Conservation (phyloP, 768 basidiomycete genomes). For the Amanita jacksonii region DNA sequence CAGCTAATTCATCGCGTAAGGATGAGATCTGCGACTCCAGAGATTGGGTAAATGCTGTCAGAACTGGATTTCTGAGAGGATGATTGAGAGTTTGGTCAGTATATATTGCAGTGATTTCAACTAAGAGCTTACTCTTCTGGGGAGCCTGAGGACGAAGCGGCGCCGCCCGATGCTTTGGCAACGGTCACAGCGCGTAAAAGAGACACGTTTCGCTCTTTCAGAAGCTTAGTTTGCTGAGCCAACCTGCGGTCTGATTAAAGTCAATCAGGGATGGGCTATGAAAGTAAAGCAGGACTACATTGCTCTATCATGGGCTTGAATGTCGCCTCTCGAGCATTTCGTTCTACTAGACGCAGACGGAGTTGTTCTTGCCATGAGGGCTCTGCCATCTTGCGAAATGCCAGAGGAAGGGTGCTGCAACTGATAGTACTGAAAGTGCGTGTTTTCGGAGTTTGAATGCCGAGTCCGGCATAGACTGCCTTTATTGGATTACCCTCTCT, state of each 20-base stretch:
- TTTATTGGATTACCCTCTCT: constrained; percentile 9
- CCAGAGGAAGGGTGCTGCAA: constrained; percentile 1
- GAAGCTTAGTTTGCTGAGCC: constrained; percentile 83
- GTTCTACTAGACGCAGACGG: constrained; percentile 68
- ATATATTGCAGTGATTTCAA: not conserved
- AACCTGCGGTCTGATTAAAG: constrained; percentile 66
- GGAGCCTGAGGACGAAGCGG: constrained; percentile 51
- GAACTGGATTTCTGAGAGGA: constrained; percentile 64
- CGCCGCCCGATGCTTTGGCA: constrained; percentile 45
- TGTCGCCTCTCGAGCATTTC: constrained; percentile 74
- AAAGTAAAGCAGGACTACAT: constrained; percentile 44
- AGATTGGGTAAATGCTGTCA: constrained; percentile 81
- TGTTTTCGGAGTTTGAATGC: constrained; percentile 40
- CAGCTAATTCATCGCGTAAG: constrained; percentile 85
- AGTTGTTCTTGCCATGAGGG: constrained; percentile 80
- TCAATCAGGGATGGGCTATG: constrained; percentile 12
- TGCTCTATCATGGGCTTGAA: constrained; percentile 86
- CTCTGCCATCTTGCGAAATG: constrained; percentile 51
- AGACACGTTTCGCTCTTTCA: constrained; percentile 88
- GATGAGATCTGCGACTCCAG: constrained; percentile 92
- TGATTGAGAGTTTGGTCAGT: constrained; percentile 8
- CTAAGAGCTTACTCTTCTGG: constrained; percentile 52
- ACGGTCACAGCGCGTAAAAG: constrained; percentile 77
- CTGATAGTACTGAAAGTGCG: too few relatives aligned
- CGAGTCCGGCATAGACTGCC: constrained; percentile 16